Percentiles rank a stretch among this genome's conserved stretches.
phyloP scores from a whole-genome alignment of 2,329 filamentous ascomycete genomes.

The Sporothrix mexicana region DNA sequence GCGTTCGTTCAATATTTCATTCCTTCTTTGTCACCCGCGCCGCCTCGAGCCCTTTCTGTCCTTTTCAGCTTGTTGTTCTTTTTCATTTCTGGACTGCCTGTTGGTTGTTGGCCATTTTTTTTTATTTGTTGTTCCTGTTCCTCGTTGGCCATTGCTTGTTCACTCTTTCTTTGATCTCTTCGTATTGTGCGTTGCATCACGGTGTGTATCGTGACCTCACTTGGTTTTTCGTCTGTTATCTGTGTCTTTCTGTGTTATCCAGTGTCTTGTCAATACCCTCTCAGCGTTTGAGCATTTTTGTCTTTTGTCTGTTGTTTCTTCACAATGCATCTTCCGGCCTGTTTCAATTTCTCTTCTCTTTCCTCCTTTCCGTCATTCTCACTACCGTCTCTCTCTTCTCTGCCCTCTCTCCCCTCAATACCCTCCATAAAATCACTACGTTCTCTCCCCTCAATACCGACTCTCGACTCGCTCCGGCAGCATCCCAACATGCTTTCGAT shows the following conservation, averaged over 20 bases:
- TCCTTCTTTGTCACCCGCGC: conserved; percentile 13
- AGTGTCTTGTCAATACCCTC: background rate
- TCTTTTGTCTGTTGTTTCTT: background rate
- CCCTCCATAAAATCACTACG: background rate
- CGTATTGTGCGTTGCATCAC: background rate
- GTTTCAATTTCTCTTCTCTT: conserved; percentile 6
- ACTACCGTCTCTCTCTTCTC: background rate
- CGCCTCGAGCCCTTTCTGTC: background rate
- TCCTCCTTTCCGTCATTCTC: background rate
- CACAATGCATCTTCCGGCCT: conserved; percentile 27
- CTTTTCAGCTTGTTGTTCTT: background rate
- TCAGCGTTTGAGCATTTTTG: background rate
- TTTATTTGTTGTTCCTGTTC: background rate
- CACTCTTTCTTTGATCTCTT: conserved; percentile 19
- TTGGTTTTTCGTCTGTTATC: background rate
- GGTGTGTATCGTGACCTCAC: conserved; percentile 21
- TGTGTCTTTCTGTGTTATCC: no score
- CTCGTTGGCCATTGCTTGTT: background rate
- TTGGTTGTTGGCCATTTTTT: background rate
- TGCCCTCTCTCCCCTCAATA: background rate
- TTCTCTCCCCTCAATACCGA: background rate
- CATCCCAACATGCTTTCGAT: conserved; percentile 37
- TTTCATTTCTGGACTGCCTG: background rate
- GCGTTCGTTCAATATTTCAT: conserved; percentile 26
- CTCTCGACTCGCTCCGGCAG: conserved; percentile 19